Base-by-base conservation (phyloP, 768 basidiomycete species). In the Rhizopogon salebrosus region DNA sequence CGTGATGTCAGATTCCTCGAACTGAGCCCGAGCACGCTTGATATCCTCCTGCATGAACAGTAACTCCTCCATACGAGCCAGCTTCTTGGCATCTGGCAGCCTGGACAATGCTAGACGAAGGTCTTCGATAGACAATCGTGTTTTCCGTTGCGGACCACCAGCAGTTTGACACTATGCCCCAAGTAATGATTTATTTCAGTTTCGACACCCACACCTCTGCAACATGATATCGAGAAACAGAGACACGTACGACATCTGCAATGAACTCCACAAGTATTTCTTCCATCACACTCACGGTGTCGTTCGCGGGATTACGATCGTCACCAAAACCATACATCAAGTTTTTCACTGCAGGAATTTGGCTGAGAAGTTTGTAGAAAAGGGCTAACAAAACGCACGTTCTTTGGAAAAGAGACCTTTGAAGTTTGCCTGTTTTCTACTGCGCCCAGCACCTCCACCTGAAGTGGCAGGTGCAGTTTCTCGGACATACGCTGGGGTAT, bases 241-340 rank as follows among this genome's bases (percentile, higher is more conserved):
- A 54, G 41, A 41, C 39, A 80, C 92, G 57, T 64, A 95, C 93
- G 10, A 95, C 79, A 61, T 97, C 93, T 29, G 85, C 82, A 59
- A 97, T 90, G 58, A 90, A 94, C 66, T 94, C 92, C 39, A 93
- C 80, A 48, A 95, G 72, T 49, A 95, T 92, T 64, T 95, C 92
- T 64, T 95, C 92, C 90, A 95, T 89, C 36, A 95, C 88, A 57
- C 83, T 86, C 24, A 94, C 89, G 0, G 89, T 89, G 60, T 97
- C 93, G 36, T 81, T 87, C 3, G 91, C 86, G 0, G 92, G 90
- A 59, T 91, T 89, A 14, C 87, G 78, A 64, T 92, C 92, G 65
- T 97, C 93, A 10, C 93, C 93, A 68, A 95, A 97, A 26, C 90
- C 92, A 63, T 92, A 95, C 92, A 93, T 92, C 48, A 94, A 72